Conservation (phyloP, 2,329 filamentous ascomycete species). For the Xylaria sp. region DNA sequence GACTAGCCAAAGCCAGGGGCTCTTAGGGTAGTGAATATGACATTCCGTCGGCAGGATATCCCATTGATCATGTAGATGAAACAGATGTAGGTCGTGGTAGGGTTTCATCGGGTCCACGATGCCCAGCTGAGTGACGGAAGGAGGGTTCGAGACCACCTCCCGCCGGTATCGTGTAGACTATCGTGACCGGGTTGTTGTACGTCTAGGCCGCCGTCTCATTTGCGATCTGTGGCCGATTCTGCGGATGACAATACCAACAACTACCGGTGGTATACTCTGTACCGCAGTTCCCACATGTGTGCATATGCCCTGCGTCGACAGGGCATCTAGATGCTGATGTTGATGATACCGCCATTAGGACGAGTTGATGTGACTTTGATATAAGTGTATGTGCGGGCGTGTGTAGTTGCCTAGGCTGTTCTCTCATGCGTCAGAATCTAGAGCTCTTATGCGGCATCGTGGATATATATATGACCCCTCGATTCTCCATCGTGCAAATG, state of each 20-base stretch:
- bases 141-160: conserved; percentile 31
- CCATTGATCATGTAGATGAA: conserved; percentile 26
- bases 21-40: conserved; percentile 22
- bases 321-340: conserved; percentile 27
- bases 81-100: conserved; percentile 28
- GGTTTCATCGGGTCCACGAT: conserved; percentile 26
- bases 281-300: conserved; percentile 51
- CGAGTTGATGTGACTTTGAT: conserved; percentile 29
- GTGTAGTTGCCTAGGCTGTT: conserved; percentile 19
- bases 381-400: conserved; percentile 12
- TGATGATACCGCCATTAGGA: conserved; percentile 33
- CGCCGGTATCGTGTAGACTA: conserved; percentile 22
- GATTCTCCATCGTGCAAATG: conserved; percentile 16
- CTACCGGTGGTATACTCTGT: conserved; percentile 51
- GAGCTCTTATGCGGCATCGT: conserved; percentile 30
- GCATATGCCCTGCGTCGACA: conserved; percentile 47
- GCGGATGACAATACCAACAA: conserved; percentile 53
- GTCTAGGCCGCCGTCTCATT: conserved; percentile 26
- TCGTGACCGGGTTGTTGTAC: conserved; percentile 28
- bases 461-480: conserved; percentile 30
- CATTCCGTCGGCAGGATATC: conserved; percentile 14
- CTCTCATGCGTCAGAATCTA: conserved; percentile 34
- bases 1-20: conserved; percentile 5
- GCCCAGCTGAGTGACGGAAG: conserved; percentile 16
- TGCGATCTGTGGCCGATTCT: conserved; percentile 43